A percentile compares a stretch with the other conserved stretches of the same genome.
Conservation (phyloP, 495 filamentous ascomycete species). For the Penicillium atrosanguineum region DNA sequence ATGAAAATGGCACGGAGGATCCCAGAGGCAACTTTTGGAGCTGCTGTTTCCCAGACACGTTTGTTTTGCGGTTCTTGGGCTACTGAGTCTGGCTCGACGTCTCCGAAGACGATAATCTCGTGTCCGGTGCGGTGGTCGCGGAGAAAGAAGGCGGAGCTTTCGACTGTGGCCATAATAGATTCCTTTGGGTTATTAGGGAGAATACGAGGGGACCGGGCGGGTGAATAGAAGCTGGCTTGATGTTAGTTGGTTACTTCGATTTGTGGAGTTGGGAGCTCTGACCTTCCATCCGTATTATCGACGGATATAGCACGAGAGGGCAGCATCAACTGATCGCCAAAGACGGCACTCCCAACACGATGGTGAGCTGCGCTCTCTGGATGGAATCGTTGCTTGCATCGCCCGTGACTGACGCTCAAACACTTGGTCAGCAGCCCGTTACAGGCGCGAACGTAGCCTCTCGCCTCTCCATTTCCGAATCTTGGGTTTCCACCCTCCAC, state of each 20-base stretch:
- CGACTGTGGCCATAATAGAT: conserved; percentile 48
- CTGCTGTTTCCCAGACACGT: conserved; percentile 80
- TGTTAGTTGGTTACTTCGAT: background rate
- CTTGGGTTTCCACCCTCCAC: conserved; percentile 82
- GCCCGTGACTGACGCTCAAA: conserved; percentile 80
- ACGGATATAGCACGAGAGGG: conserved; percentile 30
- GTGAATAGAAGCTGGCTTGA: conserved; percentile 25
- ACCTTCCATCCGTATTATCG: conserved; percentile 34
- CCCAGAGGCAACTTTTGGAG: conserved; percentile 70
- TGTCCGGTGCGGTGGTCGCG: conserved; percentile 63
- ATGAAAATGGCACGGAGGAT: conserved; percentile 80
- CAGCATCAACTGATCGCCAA: conserved; percentile 32
- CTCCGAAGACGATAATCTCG: conserved; percentile 90
- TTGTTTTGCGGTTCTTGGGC: conserved; percentile 77
- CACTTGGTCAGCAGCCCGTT: conserved; percentile 77
- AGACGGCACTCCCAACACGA: conserved; percentile 51
- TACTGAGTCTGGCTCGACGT: conserved; percentile 88
- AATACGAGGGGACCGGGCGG: conserved; percentile 29
- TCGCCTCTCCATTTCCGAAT: conserved; percentile 68
- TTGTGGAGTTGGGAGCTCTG: background rate
- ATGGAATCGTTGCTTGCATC: conserved; percentile 70
- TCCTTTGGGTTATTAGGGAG: conserved; percentile 21
- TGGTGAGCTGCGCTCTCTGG: conserved; percentile 52
- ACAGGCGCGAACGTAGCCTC: conserved; percentile 80
- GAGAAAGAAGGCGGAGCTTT: conserved; percentile 91